Evolutionary conservation across 371 early-diverging fungal genomes (phyloP), one percentile per base, ranked within the genome.

Genomic region (Gilbertella persicaria): DNA sequence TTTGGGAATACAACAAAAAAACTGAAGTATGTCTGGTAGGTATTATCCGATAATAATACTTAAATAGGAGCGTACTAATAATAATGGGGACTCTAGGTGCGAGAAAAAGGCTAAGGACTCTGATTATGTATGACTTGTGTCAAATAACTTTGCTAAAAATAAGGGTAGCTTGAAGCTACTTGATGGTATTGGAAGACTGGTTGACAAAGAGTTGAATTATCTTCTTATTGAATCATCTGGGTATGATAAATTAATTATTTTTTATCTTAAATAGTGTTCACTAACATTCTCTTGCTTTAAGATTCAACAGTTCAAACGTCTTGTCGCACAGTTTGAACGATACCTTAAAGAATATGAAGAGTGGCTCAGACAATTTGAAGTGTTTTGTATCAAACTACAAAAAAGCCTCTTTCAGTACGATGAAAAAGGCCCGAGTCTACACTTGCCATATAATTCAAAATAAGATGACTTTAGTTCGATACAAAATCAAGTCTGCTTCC

Each of bases 381-480:
- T 28, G 28, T 50, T 28, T 28, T 28, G 9, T 28, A 36, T 36
- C 43, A 51, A 51, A 51, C 23, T 51, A 51, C 35, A 42, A 42
- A 5, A 29, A 42, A 51, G 43, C 43, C 33, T 51, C 43, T 42
- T 51, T 51, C 51, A 51, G 23, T 40, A 51, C 43, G 33, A 51
- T 51, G 42, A 51, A 51, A 42, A 28, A 5, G 28, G 29, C 23
- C 41, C 41, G 24, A 20, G 29, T 42, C 29, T 51, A 42, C 14
- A 42, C 41, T 51, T 51, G 43, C 43, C 55, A 54, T 30, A 46
- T 46, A 26, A 55, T 48, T 41, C 55, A 55, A 55, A 55, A 55
- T 24, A 55, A 55, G 46, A 54, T 54, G 41, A 54, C 47, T 20
- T 37, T 54, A 46, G 40, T 46, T 30, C 37, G 42, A 42, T 48